These are phyloP conservation scores for Apocynum venetum DNA, from an alignment of 257 asterid species.

Conservation along the genomic window DNA sequence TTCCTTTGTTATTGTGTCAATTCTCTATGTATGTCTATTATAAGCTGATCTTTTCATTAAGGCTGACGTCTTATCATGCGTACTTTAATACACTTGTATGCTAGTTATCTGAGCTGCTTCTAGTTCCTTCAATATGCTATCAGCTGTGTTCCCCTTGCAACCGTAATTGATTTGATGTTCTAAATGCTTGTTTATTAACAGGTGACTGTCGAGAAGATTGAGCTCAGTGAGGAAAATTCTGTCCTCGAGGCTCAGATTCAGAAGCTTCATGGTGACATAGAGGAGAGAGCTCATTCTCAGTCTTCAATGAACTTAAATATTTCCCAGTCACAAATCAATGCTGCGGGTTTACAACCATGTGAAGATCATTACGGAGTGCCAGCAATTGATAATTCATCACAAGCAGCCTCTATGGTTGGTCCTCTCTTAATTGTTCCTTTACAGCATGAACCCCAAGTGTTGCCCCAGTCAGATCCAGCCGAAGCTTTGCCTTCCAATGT, in stretches of 20 bases:
- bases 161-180: background rate
- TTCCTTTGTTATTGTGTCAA: background rate
- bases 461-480: constrained; percentile 21
- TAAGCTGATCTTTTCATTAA: background rate
- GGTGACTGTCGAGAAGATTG: constrained; percentile 53
- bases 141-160: background rate
- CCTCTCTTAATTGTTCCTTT: constrained; percentile 51
- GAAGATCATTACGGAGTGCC: constrained; percentile 32
- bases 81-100: background rate
- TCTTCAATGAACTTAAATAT: constrained; percentile 5
- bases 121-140: background rate
- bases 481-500: constrained; percentile 32
- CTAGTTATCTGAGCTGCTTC: background rate
- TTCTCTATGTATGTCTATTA: background rate
- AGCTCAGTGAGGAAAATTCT: constrained; percentile 56
- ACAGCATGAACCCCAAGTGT: constrained; percentile 35
- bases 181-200: constrained; percentile 22
- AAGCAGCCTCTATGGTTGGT: constrained; percentile 24
- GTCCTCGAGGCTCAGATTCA: constrained; percentile 53
- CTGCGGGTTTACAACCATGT: constrained; percentile 13
- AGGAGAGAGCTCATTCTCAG: constrained; percentile 27
- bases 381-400: constrained; percentile 27
- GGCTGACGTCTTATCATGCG: background rate
- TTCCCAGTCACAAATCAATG: constrained; percentile 18
- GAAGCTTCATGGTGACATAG: constrained; percentile 45